Base-by-base conservation (phyloP, 768 basidiomycete species). In the Tephrocybe sp. region DNA sequence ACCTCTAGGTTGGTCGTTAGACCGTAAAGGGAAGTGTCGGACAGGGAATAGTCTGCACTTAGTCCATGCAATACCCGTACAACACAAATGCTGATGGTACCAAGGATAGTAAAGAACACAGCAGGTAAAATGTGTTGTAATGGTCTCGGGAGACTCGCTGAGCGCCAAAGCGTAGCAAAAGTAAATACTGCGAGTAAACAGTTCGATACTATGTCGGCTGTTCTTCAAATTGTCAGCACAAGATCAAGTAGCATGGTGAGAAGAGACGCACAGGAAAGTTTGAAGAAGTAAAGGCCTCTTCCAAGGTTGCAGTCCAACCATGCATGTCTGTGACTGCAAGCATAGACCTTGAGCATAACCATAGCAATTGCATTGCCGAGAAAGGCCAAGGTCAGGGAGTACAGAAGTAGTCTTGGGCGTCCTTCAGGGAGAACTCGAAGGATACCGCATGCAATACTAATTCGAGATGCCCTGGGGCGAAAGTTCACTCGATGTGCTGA, bases 401-500 rank as follows among this genome's bases (percentile, higher is more conserved):
- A 33, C 32, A 53, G 39, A 26, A 53, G 35, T 17, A 30, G 49
- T 26, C 54, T 52, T 17, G 48, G 45, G n/a, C 46, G 13, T 38
- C 49, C 51, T 14, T 22, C 20, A 1, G 55, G 59, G 5, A 59
- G 33, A 9, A 62, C 45, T 23, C 57, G 55, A 8, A 57, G 44
- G 30, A 62, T 54, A 17, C 57, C 59, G 44, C 55, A 60, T 20
- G 54, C 55, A 17, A 62, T 58, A 26, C 59, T 60, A 22, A 62
- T 60, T 41, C 59, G 45, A 6, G 55, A 55, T 17, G 59, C n/a
- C 61, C 61, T 62, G 42, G 22, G 38, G n/a, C 14, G 30, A 34
- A 30, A 38, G 40, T 31, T n/a, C 17, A 5, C 12, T 49, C 16
- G 14, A 40, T 7, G 5, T 20, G 17, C 45, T 3, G 38, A 8